Conservation (phyloP, 805 yeast species). For the Limtongia smithiae region DNA sequence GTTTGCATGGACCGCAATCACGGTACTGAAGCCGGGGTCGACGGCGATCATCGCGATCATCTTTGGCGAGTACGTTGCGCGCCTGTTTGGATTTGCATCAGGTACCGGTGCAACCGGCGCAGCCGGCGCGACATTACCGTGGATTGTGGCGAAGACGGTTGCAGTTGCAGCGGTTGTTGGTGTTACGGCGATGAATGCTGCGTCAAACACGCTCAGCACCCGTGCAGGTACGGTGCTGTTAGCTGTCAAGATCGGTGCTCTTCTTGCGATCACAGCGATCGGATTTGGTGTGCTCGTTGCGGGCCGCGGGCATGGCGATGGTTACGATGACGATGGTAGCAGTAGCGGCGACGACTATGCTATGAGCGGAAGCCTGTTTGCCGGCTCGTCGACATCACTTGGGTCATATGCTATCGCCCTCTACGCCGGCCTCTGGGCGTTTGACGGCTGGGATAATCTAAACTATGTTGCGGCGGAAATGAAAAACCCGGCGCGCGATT, state of each 20-base stretch:
- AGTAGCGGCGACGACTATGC: no score
- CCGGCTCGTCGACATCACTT: constrained; percentile 33
- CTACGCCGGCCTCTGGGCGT: constrained; percentile 45
- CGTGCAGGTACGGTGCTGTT: constrained; percentile 37
- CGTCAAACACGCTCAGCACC: constrained; percentile 36
- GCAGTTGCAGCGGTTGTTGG: constrained; percentile 35
- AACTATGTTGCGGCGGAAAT: constrained; percentile 44
- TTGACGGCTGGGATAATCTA: constrained; percentile 45
- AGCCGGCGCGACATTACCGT: constrained; percentile 22
- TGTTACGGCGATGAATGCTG: constrained; percentile 34
- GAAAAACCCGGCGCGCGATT: constrained; percentile 38
- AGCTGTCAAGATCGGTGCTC: constrained; percentile 36
- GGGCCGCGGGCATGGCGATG: constrained; percentile 30
- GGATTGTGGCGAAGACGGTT: constrained; percentile 35
- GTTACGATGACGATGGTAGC: constrained; percentile 28
- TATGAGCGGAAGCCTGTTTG: no score
- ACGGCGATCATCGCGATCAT: constrained; percentile 43
- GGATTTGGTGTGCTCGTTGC: constrained; percentile 32
- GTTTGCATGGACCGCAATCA: constrained; percentile 41
- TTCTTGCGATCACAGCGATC: constrained; percentile 35
- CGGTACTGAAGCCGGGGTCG: constrained; percentile 42
- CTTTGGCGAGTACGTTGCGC: constrained; percentile 40
- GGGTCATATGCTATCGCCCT: constrained; percentile 39
- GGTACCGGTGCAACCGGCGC: constrained; percentile 13
- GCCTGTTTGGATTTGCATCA: constrained; percentile 19